Conservation (phyloP, 176 grass and related monocot genomes). For the Oryza nivara region DNA sequence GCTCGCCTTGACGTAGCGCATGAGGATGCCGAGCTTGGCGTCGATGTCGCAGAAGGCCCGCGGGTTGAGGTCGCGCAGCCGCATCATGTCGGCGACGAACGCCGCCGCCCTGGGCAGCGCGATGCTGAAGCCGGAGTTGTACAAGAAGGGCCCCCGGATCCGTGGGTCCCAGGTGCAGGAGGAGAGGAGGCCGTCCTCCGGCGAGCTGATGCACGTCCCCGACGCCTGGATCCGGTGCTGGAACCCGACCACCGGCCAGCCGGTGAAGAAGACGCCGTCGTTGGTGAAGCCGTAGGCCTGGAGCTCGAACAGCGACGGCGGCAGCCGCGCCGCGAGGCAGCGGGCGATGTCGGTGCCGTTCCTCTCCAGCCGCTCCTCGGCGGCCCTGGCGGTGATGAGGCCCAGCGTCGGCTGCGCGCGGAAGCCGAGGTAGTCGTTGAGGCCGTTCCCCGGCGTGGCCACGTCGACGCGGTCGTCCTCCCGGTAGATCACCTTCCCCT, state of each 20-base stretch:
- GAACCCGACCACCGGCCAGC: slow-evolving; percentile 50
- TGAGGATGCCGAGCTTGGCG: slow-evolving; percentile 45
- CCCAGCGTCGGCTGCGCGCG: background rate
- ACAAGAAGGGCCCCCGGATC: slow-evolving; percentile 36
- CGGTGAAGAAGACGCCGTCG: slow-evolving; percentile 41
- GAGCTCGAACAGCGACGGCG: background rate
- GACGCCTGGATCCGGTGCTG: slow-evolving; percentile 52
- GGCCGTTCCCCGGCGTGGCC: slow-evolving; percentile 3
- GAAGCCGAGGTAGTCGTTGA: slow-evolving; percentile 27
- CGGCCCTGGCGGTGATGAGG: background rate
- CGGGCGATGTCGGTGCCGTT: background rate
- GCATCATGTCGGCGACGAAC: slow-evolving; percentile 45
- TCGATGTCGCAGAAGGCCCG: slow-evolving; percentile 49
- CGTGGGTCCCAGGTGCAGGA: slow-evolving; percentile 57
- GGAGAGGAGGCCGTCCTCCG: slow-evolving; percentile 24
- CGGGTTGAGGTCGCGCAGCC: slow-evolving; percentile 53
- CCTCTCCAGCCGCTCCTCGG: background rate
- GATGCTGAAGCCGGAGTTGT: slow-evolving; percentile 51
- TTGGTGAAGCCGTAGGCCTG: slow-evolving; percentile 52
- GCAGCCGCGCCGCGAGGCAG: slow-evolving; percentile 23
- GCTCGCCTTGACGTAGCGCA: slow-evolving; percentile 55
- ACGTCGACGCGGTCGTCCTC: slow-evolving; percentile 30
- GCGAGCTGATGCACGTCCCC: slow-evolving; percentile 26
- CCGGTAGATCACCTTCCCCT: slow-evolving; percentile 42
- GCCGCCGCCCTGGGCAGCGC: slow-evolving; percentile 20